A percentile compares a stretch with the other conserved stretches of the same genome.
These are phyloP conservation scores for Fraxinus baroniana DNA, from an alignment of 305 asterid species.

Conservation along the genomic window DNA sequence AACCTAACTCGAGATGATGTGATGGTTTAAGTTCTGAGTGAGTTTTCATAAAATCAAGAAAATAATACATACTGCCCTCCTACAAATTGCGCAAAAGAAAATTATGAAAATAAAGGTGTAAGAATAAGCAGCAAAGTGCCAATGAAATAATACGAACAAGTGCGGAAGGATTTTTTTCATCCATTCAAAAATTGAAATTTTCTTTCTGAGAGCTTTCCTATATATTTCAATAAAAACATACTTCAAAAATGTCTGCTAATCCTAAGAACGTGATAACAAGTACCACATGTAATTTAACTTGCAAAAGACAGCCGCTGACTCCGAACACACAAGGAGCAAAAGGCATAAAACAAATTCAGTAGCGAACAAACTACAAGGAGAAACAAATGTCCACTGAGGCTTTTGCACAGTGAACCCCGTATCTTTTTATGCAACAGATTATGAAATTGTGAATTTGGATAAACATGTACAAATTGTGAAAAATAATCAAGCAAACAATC, in stretches of 20 bases:
- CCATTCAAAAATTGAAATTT: not conserved
- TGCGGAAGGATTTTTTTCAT: not conserved
- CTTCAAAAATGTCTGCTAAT: not conserved
- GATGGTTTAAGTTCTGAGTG: not conserved
- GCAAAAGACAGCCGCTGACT: not conserved
- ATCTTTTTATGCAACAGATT: not conserved
- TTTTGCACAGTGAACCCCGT: not conserved
- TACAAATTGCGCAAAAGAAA: not conserved
- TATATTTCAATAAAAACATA: not conserved
- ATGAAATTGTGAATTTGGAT: not conserved
- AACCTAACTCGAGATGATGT: slow-evolving; percentile 42
- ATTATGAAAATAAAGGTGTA: not conserved
- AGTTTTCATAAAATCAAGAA: not conserved
- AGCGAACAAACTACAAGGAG: not conserved
- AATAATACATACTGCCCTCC: not conserved
- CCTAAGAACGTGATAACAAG: not conserved
- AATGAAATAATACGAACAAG: not conserved
- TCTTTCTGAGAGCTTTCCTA: not conserved
- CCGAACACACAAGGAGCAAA: not conserved
- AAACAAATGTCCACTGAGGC: not conserved
- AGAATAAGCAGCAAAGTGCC: not conserved
- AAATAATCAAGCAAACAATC: not conserved
- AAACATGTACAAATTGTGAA: not conserved
- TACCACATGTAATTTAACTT: not conserved
- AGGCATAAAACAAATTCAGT: not conserved